Conservation (phyloP, 1,139 yeast species). For the Candida glucosophila region DNA sequence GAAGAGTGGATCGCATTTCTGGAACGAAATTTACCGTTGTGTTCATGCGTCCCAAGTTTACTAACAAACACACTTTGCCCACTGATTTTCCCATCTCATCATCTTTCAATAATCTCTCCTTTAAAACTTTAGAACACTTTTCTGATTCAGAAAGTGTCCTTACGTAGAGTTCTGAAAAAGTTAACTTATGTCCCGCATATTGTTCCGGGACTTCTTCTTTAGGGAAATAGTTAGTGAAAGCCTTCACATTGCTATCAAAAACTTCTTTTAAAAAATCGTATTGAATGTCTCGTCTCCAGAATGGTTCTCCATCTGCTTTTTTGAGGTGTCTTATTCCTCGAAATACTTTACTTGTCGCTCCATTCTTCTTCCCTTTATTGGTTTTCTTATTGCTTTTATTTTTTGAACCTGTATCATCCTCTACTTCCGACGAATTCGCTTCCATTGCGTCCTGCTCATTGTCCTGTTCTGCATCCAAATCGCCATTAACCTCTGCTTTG, state of each 20-base stretch:
- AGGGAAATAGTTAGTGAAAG: conserved; percentile 57
- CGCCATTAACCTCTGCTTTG: conserved; percentile 1
- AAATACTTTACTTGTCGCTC: conserved; percentile 6
- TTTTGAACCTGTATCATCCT: conserved; percentile 3
- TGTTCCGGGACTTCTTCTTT: conserved; percentile 25
- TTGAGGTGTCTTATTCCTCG: conserved; percentile 49
- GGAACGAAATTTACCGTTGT: conserved; percentile 93
- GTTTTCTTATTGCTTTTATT: conserved; percentile 4
- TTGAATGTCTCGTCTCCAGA: conserved; percentile 84
- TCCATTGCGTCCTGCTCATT: conserved; percentile 9
- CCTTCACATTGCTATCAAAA: conserved; percentile 54
- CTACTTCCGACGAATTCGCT: conserved; percentile 4
- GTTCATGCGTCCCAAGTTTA: conserved; percentile 88
- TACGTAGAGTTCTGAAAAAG: conserved; percentile 82
- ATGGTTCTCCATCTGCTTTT: conserved; percentile 86
- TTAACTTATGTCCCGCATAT: conserved; percentile 40
- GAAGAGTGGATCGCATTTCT: conserved; percentile 89
- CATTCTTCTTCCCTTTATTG: conserved; percentile 4
- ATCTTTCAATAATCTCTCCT: conserved; percentile 65
- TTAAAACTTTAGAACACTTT: conserved; percentile 74
- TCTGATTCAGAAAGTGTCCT: conserved; percentile 76
- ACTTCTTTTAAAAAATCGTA: conserved; percentile 64
- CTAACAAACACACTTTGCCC: conserved; percentile 76
- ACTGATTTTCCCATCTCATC: conserved; percentile 61
- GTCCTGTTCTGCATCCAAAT: conserved; percentile 9